A percentile compares a stretch with the other conserved stretches of the same genome.
These are phyloP conservation scores for Glutinoglossum americanum DNA, from an alignment of 495 filamentous ascomycete species.

Conservation along the genomic window DNA sequence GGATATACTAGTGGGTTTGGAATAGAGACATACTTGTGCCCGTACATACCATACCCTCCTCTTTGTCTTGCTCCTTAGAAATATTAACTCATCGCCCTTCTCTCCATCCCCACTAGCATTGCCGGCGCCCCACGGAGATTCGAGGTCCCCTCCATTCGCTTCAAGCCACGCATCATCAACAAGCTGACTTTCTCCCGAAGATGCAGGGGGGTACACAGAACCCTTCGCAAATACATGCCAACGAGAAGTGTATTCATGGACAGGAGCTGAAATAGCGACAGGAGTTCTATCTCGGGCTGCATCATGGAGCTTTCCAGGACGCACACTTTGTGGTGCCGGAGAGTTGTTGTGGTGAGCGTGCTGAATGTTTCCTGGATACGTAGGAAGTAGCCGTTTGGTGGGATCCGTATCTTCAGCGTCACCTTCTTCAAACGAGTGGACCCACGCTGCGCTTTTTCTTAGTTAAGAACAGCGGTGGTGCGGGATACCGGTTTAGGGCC, in stretches of 20 bases:
- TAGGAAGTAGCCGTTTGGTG: conserved; percentile 12
- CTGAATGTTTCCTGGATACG: conserved; percentile 27
- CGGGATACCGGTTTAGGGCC: neutral
- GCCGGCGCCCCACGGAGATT: conserved; percentile 32
- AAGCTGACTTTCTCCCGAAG: conserved; percentile 20
- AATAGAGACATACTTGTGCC: conserved; percentile 18
- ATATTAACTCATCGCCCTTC: conserved; percentile 21
- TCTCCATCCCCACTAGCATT: conserved; percentile 25
- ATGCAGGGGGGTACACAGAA: conserved; percentile 28
- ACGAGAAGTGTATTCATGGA: conserved; percentile 26
- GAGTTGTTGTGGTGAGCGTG: conserved; percentile 39
- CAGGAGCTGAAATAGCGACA: conserved; percentile 6
- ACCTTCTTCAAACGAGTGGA: conserved; percentile 26
- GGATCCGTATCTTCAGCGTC: conserved; percentile 1
- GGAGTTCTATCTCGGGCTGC: conserved; percentile 14
- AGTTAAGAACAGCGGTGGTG: neutral
- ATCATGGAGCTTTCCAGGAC: conserved; percentile 21
- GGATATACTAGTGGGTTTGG: neutral
- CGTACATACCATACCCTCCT: conserved; percentile 33
- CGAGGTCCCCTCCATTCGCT: conserved; percentile 31
- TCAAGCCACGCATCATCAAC: conserved; percentile 38
- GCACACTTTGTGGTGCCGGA: conserved; percentile 22
- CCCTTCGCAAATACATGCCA: conserved; percentile 38
- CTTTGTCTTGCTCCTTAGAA: conserved; percentile 14
- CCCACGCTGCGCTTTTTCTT: conserved; percentile 24